Percentiles rank a stretch among this genome's conserved stretches.
These are phyloP conservation scores for Ascobolus immersus DNA, from an alignment of 495 filamentous ascomycete genomes.

Conservation along the genomic window DNA sequence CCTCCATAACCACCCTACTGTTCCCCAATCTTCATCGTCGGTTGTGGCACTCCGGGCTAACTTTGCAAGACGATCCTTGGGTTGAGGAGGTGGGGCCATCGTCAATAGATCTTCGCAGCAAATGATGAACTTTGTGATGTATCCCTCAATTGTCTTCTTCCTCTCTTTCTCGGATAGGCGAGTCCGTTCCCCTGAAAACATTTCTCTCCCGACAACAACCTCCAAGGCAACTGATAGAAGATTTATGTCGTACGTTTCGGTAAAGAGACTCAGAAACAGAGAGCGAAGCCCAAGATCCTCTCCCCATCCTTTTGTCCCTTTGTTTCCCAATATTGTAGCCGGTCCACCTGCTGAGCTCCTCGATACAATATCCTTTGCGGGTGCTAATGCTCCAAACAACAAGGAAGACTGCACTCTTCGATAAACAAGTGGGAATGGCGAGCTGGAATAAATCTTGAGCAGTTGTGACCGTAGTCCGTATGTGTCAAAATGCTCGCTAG, in stretches of 20 bases:
- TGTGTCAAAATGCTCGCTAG: slow-evolving; percentile 15
- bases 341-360: slow-evolving; percentile 15
- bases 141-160: slow-evolving; percentile 23
- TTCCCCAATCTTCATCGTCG: slow-evolving; percentile 18
- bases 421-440: slow-evolving; percentile 27
- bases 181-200: slow-evolving; percentile 10
- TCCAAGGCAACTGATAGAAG: slow-evolving; percentile 29
- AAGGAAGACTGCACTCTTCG: slow-evolving; percentile 36
- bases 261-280: slow-evolving; percentile 32
- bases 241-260: slow-evolving; percentile 29
- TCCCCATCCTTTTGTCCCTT: slow-evolving; percentile 20
- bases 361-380: slow-evolving; percentile 26
- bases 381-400: slow-evolving; percentile 32
- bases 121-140: slow-evolving; percentile 33
- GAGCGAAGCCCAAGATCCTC: slow-evolving; percentile 34
- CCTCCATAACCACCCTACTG: slow-evolving; percentile 24
- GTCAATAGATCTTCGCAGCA: slow-evolving; percentile 31
- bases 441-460: slow-evolving; percentile 30
- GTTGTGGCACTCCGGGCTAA: slow-evolving; percentile 1
- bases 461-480: slow-evolving; percentile 21
- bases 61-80: neutral
- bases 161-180: slow-evolving; percentile 8
- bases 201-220: slow-evolving; percentile 32
- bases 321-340: neutral
- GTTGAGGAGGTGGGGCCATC: slow-evolving; percentile 10